Conservation (phyloP, 2,329 filamentous ascomycete genomes). For the Aspergillus brasiliensis region DNA sequence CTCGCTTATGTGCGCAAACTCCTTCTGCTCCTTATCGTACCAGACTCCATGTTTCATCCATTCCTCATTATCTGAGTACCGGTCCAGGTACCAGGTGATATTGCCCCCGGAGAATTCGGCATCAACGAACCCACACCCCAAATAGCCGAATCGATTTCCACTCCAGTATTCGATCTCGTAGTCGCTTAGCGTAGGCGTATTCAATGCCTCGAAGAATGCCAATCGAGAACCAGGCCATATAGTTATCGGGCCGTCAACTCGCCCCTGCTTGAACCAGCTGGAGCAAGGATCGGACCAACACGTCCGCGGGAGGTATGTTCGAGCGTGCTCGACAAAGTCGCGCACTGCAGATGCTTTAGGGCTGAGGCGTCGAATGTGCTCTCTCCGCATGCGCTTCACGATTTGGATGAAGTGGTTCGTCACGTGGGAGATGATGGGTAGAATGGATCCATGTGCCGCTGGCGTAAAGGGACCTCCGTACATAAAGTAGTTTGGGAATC, state of each 20-base stretch:
- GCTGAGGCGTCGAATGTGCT: constrained; percentile 16
- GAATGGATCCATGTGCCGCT: constrained; percentile 12
- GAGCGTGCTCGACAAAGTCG: constrained; percentile 18
- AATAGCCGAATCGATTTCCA: constrained; percentile 14
- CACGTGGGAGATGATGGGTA: constrained; percentile 8
- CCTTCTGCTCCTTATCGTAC: constrained; percentile 1
- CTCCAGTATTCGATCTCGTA: constrained; percentile 18
- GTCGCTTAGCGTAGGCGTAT: constrained; percentile 4
- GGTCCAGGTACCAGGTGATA: constrained; percentile 15
- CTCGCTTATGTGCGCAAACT: background rate
- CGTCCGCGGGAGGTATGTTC: constrained; percentile 16
- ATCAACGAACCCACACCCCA: constrained; percentile 14
- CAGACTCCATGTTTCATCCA: background rate
- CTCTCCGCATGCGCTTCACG: constrained; percentile 11
- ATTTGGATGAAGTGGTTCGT: constrained; percentile 12
- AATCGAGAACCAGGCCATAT: constrained; percentile 18
- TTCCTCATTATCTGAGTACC: constrained; percentile 8
- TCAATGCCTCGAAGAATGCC: constrained; percentile 8
- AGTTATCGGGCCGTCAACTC: background rate
- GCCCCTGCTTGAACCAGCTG: constrained; percentile 21
- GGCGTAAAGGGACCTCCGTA: constrained; percentile 14
- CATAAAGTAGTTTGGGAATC: constrained; percentile 37
- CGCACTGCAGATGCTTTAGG: constrained; percentile 5
- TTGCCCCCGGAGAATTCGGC: constrained; percentile 5
- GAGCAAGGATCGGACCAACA: constrained; percentile 18